phyloP scores from a whole-genome alignment of 192 early-diverging fungal genomes.

The Coemansia sp. region DNA sequence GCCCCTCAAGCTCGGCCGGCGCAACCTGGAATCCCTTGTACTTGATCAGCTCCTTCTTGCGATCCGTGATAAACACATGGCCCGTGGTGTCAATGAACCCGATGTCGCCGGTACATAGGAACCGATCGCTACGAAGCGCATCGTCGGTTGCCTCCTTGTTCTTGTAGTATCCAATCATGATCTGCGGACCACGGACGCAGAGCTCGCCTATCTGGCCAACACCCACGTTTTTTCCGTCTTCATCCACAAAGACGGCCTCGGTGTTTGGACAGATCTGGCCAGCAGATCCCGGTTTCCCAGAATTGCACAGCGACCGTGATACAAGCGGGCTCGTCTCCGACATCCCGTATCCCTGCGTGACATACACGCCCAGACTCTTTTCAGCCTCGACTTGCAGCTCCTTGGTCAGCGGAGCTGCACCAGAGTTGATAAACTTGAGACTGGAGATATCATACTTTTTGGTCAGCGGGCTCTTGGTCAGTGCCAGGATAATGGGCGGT shows the following conservation, averaged over 20 bases:
- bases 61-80: constrained; percentile 66
- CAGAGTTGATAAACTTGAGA: constrained; percentile 64
- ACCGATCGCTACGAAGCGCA: constrained; percentile 73
- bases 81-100: constrained; percentile 67
- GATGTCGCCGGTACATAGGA: constrained; percentile 84
- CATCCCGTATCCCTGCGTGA: constrained; percentile 69
- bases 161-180: constrained; percentile 87
- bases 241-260: constrained; percentile 72
- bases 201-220: constrained; percentile 76
- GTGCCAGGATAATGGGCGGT: constrained; percentile 65
- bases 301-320: constrained; percentile 24
- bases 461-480: constrained; percentile 76
- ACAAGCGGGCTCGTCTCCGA: constrained; percentile 58
- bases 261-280: constrained; percentile 74
- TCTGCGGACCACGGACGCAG: constrained; percentile 80
- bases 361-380: constrained; percentile 40
- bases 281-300: constrained; percentile 57
- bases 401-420: constrained; percentile 77
- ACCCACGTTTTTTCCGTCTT: constrained; percentile 65
- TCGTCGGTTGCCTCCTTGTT: constrained; percentile 74
- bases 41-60: constrained; percentile 92
- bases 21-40: constrained; percentile 87
- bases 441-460: constrained; percentile 73
- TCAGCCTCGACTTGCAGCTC: constrained; percentile 64
- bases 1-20: constrained; percentile 86